These are phyloP conservation scores for Cryptosporidium tyzzeri DNA, from an alignment of 169 alveolate genomes.

Conservation along the genomic window DNA sequence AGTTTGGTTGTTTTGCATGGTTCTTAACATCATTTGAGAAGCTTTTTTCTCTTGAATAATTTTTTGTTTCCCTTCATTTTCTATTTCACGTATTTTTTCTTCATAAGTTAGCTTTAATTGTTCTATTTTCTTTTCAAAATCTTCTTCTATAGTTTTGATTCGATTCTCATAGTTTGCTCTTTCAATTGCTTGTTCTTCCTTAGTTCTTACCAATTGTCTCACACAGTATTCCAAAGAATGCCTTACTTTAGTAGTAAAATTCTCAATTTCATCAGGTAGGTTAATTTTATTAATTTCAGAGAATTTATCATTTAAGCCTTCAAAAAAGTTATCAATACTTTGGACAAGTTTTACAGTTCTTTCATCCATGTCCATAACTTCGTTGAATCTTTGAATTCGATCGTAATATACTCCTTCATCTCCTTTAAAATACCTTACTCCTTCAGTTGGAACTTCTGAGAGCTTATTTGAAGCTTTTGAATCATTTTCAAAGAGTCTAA, in stretches of 20 bases:
- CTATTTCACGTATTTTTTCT: conserved; percentile 58
- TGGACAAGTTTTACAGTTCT: conserved; percentile 19
- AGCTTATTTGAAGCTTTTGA: neutral
- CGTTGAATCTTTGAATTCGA: conserved; percentile 27
- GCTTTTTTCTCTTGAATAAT: conserved; percentile 64
- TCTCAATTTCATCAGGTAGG: conserved; percentile 6
- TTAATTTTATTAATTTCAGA: conserved; percentile 12
- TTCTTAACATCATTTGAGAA: conserved; percentile 35
- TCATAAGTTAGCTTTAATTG: conserved; percentile 34
- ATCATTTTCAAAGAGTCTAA: conserved; percentile 66
- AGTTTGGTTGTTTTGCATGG: conserved; percentile 58
- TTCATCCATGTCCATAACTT: conserved; percentile 47
- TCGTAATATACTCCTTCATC: conserved; percentile 39
- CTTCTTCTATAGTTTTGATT: conserved; percentile 48
- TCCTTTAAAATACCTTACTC: conserved; percentile 13
- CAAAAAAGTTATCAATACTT: conserved; percentile 41
- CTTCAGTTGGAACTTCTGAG: neutral
- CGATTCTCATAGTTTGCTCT: conserved; percentile 14
- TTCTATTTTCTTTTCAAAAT: conserved; percentile 18
- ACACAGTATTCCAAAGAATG: conserved; percentile 56
- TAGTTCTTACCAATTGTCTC: conserved; percentile 54
- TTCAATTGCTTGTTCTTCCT: conserved; percentile 64
- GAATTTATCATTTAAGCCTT: conserved; percentile 12
- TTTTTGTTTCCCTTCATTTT: conserved; percentile 29
- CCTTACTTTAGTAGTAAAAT: conserved; percentile 38